Evolutionary conservation across 768 basidiomycete genomes (phyloP).

Genomic region (Tulasnella sp.): DNA sequence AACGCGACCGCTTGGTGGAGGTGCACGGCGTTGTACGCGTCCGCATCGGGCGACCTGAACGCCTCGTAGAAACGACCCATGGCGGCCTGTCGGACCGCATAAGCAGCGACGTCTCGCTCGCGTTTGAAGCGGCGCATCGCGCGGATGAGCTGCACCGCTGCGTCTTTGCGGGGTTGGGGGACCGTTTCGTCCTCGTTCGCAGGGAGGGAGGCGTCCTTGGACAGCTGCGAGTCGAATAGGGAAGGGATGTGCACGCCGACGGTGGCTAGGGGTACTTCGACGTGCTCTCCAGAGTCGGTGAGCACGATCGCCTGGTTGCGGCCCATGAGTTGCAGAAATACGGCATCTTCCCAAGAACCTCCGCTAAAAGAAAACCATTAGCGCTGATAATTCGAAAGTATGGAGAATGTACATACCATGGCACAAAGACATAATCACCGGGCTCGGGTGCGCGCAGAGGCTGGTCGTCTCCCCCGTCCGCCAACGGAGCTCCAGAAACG

Average conservation of each 20-base stretch:
- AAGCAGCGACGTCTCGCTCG: neutral
- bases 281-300: neutral
- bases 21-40: conserved; percentile 55
- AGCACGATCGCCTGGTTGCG: neutral
- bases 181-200: neutral
- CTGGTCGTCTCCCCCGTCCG: neutral
- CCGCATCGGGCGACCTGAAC: conserved; percentile 45
- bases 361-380: neutral
- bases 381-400: neutral
- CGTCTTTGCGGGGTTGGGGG: neutral
- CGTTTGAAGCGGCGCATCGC: conserved; percentile 15
- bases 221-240: neutral
- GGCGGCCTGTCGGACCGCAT: conserved; percentile 2
- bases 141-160: conserved; percentile 15
- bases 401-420: neutral
- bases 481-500: neutral
- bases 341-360: neutral
- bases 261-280: neutral
- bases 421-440: neutral
- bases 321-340: neutral
- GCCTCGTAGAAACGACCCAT: conserved; percentile 40
- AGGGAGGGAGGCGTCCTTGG: neutral
- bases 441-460: neutral
- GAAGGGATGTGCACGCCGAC: neutral
- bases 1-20: conserved; percentile 50